Base-by-base conservation (phyloP, 352 stramenopile species). In the Aphanomyces stellatus region DNA sequence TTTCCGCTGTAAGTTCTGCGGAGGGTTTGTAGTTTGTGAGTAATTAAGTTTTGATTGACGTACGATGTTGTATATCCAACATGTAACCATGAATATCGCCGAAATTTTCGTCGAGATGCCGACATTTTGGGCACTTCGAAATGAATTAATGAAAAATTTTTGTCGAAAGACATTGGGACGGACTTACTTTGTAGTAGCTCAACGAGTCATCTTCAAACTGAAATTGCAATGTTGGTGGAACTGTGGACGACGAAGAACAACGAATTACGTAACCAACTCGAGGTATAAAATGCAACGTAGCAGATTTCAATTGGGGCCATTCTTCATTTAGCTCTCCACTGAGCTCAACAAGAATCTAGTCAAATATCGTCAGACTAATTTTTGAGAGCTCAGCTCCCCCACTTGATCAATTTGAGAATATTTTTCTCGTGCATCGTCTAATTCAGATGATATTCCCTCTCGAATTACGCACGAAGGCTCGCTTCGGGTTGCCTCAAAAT, bases 41-140 rank as follows among this genome's bases (percentile, higher is more conserved):
- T 49, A 13, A 1, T 2, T 40, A 37, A n/a, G 51, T 63, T 17
- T 69, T 11, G 22, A 53, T 65, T 7, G 59, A 42, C 17, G 48
- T 72, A 92, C 86, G 81, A 85, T 75, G 71, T 70, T 95, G 87
- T 0, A 91, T 67, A 51, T 95, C 87, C 27, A 87, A 71, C 69
- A 95, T 91, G 59, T 87, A 88, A 88, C 85, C 82, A 62, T 88
- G 92, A 19, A 95, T 91, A 51, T 93, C 85, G 34, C 87, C 87
- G 46, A 93, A 87, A 2, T 77, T 84, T 40, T 73, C 75, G 63
- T 95, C 87, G n/a, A 95, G 72, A 63, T 93, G 78, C 30, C 80
- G 77, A 33, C 87, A 95, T 42, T 82, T 88, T 25, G 68, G 63
- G 68, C 92, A 84, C 87, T 95, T 46, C 7, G 62, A 53, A 13